phyloP scores from a whole-genome alignment of 164 flowering plant species.

The Platanus orientalis region DNA sequence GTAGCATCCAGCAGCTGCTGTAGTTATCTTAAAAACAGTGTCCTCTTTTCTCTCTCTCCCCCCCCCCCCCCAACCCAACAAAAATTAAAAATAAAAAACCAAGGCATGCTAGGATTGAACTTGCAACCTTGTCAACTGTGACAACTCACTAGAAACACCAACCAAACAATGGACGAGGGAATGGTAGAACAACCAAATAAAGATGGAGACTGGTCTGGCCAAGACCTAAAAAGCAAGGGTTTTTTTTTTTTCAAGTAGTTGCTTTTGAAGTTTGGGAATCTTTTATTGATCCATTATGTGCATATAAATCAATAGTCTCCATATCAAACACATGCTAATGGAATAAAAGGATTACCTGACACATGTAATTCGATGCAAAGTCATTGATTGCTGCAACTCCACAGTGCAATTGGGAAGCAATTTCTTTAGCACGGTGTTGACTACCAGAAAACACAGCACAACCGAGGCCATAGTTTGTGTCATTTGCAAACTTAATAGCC shows the following conservation, averaged over 20 bases:
- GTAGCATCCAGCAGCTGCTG: too few relatives aligned
- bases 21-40: too few relatives aligned
- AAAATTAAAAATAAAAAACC: too few relatives aligned
- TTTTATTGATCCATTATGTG: not conserved
- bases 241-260: not conserved
- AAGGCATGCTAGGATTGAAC: not conserved
- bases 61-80: too few relatives aligned
- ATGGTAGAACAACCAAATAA: not conserved
- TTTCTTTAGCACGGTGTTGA: conserved; percentile 63
- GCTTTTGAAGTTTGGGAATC: not conserved
- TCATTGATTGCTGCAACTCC: conserved; percentile 95
- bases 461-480: conserved; percentile 84
- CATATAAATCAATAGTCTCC: not conserved
- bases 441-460: conserved; percentile 97
- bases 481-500: conserved; percentile 79
- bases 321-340: not conserved
- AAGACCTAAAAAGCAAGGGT: too few relatives aligned
- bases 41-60: too few relatives aligned
- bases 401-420: conserved; percentile 80
- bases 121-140: not conserved
- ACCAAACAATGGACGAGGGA: not conserved
- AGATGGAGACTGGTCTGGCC: not conserved
- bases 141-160: not conserved
- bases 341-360: conserved; percentile 57
- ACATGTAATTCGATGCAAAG: conserved; percentile 91